These are phyloP conservation scores for Candida maris DNA, from an alignment of 805 yeast species.

Conservation along the genomic window DNA sequence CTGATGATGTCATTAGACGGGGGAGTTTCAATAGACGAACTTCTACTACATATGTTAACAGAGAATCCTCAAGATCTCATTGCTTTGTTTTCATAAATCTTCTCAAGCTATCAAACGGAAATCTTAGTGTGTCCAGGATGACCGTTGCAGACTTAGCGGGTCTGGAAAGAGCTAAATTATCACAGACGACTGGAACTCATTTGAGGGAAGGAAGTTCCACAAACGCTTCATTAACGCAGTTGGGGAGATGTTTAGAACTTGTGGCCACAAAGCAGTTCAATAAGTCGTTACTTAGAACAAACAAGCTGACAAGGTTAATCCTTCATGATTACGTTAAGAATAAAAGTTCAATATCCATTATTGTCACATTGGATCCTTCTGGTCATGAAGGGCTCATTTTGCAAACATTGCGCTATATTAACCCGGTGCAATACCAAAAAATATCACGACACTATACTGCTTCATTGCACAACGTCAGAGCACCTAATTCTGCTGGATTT, in stretches of 20 bases:
- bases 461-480: slow-evolving; percentile 4
- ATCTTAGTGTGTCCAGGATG: slow-evolving; percentile 34
- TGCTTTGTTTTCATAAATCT: slow-evolving; percentile 45
- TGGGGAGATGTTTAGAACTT: slow-evolving; percentile 46
- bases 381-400: slow-evolving; percentile 34
- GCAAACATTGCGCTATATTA: slow-evolving; percentile 30
- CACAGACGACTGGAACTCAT: slow-evolving; percentile 43
- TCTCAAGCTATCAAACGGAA: slow-evolving; percentile 19
- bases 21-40: slow-evolving; percentile 38
- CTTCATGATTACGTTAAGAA: slow-evolving; percentile 41
- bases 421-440: slow-evolving; percentile 28
- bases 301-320: slow-evolving; percentile 46
- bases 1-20: slow-evolving; percentile 34
- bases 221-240: slow-evolving; percentile 45
- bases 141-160: slow-evolving; percentile 52
- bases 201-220: slow-evolving; percentile 47
- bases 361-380: slow-evolving; percentile 38
- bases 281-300: slow-evolving; percentile 42
- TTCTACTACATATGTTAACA: slow-evolving; percentile 41
- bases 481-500: slow-evolving; percentile 2
- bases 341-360: slow-evolving; percentile 30
- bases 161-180: slow-evolving; percentile 45
- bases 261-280: slow-evolving; percentile 37
- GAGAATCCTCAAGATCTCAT: slow-evolving; percentile 48
- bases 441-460: slow-evolving; percentile 21